These are phyloP conservation scores for Emmonsiellopsis sp. DNA, from an alignment of 2,329 filamentous ascomycete genomes.

Conservation along the genomic window DNA sequence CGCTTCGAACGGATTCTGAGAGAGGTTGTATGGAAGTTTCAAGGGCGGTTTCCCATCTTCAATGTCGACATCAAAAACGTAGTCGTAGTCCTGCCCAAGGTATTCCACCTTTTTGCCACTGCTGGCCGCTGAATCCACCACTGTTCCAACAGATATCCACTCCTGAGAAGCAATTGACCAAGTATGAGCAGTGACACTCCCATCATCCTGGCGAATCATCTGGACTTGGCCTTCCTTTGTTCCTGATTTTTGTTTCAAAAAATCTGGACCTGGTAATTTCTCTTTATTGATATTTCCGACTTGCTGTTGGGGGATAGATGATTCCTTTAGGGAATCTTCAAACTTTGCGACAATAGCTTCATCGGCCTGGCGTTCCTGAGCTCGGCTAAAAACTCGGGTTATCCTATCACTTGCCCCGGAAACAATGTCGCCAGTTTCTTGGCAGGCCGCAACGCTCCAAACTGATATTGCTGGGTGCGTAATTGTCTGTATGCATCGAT, in stretches of 20 bases:
- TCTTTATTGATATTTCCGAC: constrained; percentile 82
- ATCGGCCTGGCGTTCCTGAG: constrained; percentile 58
- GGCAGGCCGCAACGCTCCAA: constrained; percentile 79
- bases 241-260: constrained; percentile 68
- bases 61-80: constrained; percentile 92
- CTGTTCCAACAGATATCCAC: constrained; percentile 87
- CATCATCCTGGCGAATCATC: constrained; percentile 76
- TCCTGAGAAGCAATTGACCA: constrained; percentile 66
- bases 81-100: constrained; percentile 84
- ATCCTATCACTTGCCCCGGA: constrained; percentile 83
- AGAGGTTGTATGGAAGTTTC: constrained; percentile 88
- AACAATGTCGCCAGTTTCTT: constrained; percentile 82
- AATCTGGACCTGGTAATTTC: constrained; percentile 78
- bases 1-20: constrained; percentile 84
- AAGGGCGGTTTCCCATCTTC: constrained; percentile 87
- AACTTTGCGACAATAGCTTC: constrained; percentile 61
- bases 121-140: constrained; percentile 80
- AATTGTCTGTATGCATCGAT: constrained; percentile 83
- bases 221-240: constrained; percentile 96
- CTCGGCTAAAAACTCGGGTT: constrained; percentile 74
- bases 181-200: constrained; percentile 73
- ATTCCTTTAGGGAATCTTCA: constrained; percentile 70
- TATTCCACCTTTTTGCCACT: constrained; percentile 68
- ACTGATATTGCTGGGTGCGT: constrained; percentile 95
- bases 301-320: constrained; percentile 80